These are phyloP conservation scores for Aspergillus hortae DNA, from an alignment of 2,329 filamentous ascomycete genomes.

Conservation along the genomic window DNA sequence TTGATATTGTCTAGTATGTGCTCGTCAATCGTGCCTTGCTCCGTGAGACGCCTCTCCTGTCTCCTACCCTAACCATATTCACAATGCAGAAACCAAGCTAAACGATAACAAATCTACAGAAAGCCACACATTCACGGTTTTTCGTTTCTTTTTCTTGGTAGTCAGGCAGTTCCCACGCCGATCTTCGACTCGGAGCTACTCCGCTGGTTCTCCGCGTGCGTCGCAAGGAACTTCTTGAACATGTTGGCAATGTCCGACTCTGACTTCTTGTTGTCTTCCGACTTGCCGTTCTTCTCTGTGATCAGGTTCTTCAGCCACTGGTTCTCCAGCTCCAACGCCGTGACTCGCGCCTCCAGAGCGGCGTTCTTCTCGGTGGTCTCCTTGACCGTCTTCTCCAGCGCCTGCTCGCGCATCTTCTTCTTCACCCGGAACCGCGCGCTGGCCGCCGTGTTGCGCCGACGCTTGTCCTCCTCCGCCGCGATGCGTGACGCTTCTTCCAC, in stretches of 20 bases:
- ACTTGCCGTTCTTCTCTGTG: constrained; percentile 67
- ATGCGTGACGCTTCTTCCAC: constrained; percentile 68
- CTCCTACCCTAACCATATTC: constrained; percentile 8
- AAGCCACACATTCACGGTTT: constrained; percentile 2
- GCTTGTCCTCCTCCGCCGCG: constrained; percentile 88
- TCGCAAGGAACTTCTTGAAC: constrained; percentile 39
- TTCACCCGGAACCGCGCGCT: constrained; percentile 90
- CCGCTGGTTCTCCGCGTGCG: constrained; percentile 26
- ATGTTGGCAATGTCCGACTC: constrained; percentile 46
- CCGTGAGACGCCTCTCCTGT: constrained; percentile 16
- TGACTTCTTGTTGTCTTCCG: constrained; percentile 30
- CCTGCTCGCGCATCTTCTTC: constrained; percentile 92
- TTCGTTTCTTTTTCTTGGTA: background rate
- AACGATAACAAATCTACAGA: constrained; percentile 4
- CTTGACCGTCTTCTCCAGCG: constrained; percentile 75
- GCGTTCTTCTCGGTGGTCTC: constrained; percentile 78
- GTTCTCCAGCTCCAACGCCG: constrained; percentile 75
- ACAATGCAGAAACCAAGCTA: constrained; percentile 1
- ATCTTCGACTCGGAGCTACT: constrained; percentile 31
- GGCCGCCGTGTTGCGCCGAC: constrained; percentile 82
- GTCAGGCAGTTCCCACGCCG: constrained; percentile 26
- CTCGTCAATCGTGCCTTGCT: constrained; percentile 15
- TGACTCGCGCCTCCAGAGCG: constrained; percentile 68
- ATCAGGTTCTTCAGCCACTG: constrained; percentile 77
- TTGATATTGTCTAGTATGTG: background rate